Percentiles rank a stretch among this genome's conserved stretches.
Evolutionary conservation across 495 filamentous ascomycete species (phyloP).

Genomic region (Talaromyces borbonicus): DNA sequence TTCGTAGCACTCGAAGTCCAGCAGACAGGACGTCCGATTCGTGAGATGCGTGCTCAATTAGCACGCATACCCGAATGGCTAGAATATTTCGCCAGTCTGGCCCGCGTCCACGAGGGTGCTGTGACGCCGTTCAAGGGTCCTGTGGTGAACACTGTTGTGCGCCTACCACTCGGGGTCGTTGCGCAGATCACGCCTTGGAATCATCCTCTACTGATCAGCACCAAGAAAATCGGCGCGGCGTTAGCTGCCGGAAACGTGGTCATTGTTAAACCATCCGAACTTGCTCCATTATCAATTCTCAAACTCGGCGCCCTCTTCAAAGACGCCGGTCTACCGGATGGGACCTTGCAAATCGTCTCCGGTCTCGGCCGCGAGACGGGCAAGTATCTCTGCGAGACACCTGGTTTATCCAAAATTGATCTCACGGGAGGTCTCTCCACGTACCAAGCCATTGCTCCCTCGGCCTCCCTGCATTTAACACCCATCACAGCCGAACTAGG

Average conservation of each 20-base stretch:
- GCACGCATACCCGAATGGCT: constrained; percentile 53
- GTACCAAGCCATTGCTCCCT: constrained; percentile 32
- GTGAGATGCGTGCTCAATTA: constrained; percentile 57
- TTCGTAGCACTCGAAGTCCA: constrained; percentile 47
- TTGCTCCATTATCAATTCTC: constrained; percentile 49
- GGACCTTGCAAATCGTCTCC: constrained; percentile 47
- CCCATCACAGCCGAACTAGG: constrained; percentile 50
- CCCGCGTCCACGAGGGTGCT: constrained; percentile 49
- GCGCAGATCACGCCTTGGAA: constrained; percentile 59
- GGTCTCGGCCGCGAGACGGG: constrained; percentile 46
- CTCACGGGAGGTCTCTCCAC: constrained; percentile 48
- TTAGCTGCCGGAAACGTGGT: constrained; percentile 54
- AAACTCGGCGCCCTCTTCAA: constrained; percentile 40
- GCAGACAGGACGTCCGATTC: constrained; percentile 53
- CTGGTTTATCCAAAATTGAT: constrained; percentile 49
- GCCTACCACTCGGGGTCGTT: constrained; percentile 52
- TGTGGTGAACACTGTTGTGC: constrained; percentile 51
- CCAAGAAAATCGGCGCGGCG: constrained; percentile 52
- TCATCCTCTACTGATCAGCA: constrained; percentile 53
- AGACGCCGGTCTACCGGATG: constrained; percentile 45
- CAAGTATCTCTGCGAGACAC: constrained; percentile 41
- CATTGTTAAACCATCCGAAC: constrained; percentile 52
- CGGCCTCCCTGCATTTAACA: constrained; percentile 41
- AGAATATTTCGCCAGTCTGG: constrained; percentile 50
- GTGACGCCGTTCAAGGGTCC: constrained; percentile 51